Conservation (phyloP, 2,329 filamentous ascomycete genomes). For the Purpureocillium lavendulum region DNA sequence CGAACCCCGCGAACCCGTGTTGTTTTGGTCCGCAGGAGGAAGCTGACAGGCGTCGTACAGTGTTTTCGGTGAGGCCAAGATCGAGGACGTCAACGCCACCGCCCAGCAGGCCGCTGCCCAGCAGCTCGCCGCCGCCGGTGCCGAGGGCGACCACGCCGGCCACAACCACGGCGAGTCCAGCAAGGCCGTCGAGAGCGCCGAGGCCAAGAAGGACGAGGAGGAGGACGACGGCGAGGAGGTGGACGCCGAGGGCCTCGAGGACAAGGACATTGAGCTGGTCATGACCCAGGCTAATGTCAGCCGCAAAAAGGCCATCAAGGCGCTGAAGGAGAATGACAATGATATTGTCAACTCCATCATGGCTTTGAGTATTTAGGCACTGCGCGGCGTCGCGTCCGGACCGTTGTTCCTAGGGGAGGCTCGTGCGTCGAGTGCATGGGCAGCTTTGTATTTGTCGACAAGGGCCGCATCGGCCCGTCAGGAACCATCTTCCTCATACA, state of each 20-base stretch:
- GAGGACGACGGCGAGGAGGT: slow-evolving; percentile 95
- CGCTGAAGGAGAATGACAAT: slow-evolving; percentile 97
- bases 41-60: slow-evolving; percentile 34
- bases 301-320: slow-evolving; percentile 97
- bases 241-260: slow-evolving; percentile 87
- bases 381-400: no score
- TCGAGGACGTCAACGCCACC: slow-evolving; percentile 98
- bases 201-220: slow-evolving; percentile 69
- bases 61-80: slow-evolving; percentile 99
- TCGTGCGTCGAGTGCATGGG: slow-evolving; percentile 14
- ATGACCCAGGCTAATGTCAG: slow-evolving; percentile 97
- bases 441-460: slow-evolving; percentile 21
- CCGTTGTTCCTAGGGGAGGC: no score
- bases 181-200: slow-evolving; percentile 52
- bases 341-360: slow-evolving; percentile 99
- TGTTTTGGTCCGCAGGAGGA: neutral
- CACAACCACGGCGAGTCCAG: slow-evolving; percentile 64
- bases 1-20: neutral
- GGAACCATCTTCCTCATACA: no score
- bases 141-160: slow-evolving; percentile 59
- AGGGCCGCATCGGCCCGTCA: slow-evolving; percentile 4
- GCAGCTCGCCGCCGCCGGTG: slow-evolving; percentile 71
- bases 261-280: slow-evolving; percentile 99
- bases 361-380: slow-evolving; percentile 73
- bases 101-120: slow-evolving; percentile 85